Percentiles rank a stretch among this genome's conserved stretches.
Evolutionary conservation across 805 yeast genomes (phyloP).

Genomic region (Lipomyces starkeyi): DNA sequence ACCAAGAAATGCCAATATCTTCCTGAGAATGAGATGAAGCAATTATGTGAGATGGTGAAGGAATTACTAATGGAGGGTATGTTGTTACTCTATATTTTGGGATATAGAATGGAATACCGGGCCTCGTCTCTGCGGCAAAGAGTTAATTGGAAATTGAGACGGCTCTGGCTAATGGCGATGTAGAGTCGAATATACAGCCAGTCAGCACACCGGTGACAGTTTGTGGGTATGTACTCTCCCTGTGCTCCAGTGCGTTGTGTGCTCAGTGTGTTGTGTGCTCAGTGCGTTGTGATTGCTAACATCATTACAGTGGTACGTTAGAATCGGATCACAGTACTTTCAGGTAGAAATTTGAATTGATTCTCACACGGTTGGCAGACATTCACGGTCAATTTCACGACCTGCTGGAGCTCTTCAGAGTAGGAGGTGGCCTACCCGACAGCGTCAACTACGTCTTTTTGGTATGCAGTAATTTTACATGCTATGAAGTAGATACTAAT

Average conservation of each 20-base stretch:
- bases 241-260: neutral
- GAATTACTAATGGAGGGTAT: constrained; percentile 83
- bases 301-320: constrained; percentile 25
- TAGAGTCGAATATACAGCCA: constrained; percentile 89
- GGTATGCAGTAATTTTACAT: constrained; percentile 20
- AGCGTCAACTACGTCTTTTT: constrained; percentile 81
- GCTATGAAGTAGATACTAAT: neutral
- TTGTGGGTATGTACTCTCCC: constrained; percentile 56
- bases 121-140: neutral
- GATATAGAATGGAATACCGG: neutral
- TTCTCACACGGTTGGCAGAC: constrained; percentile 51
- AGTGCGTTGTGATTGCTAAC: neutral
- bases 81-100: constrained; percentile 16
- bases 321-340: neutral
- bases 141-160: neutral
- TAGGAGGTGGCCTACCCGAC: constrained; percentile 90
- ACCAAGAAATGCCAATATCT: constrained; percentile 87
- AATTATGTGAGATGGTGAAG: constrained; percentile 91
- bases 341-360: neutral
- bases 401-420: constrained; percentile 83
- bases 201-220: constrained; percentile 93
- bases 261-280: too few relatives aligned
- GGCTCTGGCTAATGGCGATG: neutral
- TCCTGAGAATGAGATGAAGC: constrained; percentile 94
- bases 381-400: constrained; percentile 99